Percentiles rank a stretch among this genome's conserved stretches.
These are phyloP conservation scores for Kuraishia piskuri DNA, from an alignment of 805 yeast genomes.

Conservation along the genomic window DNA sequence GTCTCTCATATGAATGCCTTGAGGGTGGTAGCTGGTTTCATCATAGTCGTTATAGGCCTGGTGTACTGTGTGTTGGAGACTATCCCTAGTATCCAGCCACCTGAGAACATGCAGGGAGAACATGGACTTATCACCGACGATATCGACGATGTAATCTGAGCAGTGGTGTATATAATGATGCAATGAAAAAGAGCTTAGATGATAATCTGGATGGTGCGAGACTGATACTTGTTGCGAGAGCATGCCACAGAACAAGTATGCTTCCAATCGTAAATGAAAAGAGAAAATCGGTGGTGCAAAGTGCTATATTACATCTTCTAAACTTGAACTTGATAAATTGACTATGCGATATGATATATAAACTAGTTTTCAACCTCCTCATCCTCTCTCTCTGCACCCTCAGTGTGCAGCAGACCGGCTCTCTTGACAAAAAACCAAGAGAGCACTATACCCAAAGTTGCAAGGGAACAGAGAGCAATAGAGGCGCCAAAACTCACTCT, in stretches of 20 bases:
- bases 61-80: slow-evolving; percentile 57
- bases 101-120: slow-evolving; percentile 67
- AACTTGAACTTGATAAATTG: no score
- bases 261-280: no score
- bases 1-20: slow-evolving; percentile 44
- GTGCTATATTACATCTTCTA: no score
- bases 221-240: no score
- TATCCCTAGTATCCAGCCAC: slow-evolving; percentile 68
- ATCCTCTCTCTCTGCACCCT: background rate
- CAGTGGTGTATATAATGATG: no score
- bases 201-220: no score
- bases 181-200: no score
- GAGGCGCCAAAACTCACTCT: slow-evolving; percentile 31
- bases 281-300: no score
- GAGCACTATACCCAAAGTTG: background rate
- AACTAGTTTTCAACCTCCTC: no score
- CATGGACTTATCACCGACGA: slow-evolving; percentile 26
- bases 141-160: slow-evolving; percentile 23
- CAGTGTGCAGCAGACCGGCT: background rate
- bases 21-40: slow-evolving; percentile 47
- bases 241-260: no score
- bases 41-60: slow-evolving; percentile 54
- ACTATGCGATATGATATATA: no score
- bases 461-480: slow-evolving; percentile 19
- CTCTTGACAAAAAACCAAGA: background rate